Conservation (phyloP, 2,329 filamentous ascomycete genomes). For the Epichloe amarillans region DNA sequence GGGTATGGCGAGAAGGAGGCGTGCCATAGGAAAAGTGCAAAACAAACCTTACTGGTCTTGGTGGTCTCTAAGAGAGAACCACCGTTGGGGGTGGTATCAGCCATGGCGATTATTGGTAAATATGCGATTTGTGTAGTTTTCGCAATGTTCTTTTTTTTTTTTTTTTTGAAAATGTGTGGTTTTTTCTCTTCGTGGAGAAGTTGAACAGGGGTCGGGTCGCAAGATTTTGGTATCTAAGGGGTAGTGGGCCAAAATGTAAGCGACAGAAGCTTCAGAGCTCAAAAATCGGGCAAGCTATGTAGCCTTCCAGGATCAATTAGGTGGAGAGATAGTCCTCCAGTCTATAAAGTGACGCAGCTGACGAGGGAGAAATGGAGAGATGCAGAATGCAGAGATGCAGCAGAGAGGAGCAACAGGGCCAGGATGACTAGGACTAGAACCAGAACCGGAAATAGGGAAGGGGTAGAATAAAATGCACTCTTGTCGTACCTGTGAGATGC, state of each 20-base stretch:
- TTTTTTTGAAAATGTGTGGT: not conserved
- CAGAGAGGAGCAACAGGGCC: not conserved
- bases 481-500: slow-evolving; percentile 2
- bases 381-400: slow-evolving; percentile 3
- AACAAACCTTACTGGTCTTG: slow-evolving; percentile 41
- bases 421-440: slow-evolving; percentile 1
- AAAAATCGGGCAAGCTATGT: slow-evolving; percentile 1
- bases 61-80: slow-evolving; percentile 30
- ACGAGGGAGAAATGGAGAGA: slow-evolving; percentile 6
- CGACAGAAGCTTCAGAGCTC: slow-evolving; percentile 2
- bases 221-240: slow-evolving; percentile 6
- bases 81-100: slow-evolving; percentile 32
- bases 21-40: slow-evolving; percentile 5
- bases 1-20: not conserved
- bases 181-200: slow-evolving; percentile 2
- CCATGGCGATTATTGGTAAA: slow-evolving; percentile 10
- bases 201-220: slow-evolving; percentile 4
- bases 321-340: slow-evolving; percentile 1
- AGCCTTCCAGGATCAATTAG: not conserved
- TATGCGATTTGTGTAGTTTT: slow-evolving; percentile 1
- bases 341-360: not conserved
- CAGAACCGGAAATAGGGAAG: not conserved
- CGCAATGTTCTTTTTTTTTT: not conserved
- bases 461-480: slow-evolving; percentile 2
- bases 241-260: slow-evolving; percentile 5